Percentiles rank a stretch among this genome's conserved stretches.
phyloP scores from a whole-genome alignment of 192 early-diverging fungal species.

The Diversispora epigaea region DNA sequence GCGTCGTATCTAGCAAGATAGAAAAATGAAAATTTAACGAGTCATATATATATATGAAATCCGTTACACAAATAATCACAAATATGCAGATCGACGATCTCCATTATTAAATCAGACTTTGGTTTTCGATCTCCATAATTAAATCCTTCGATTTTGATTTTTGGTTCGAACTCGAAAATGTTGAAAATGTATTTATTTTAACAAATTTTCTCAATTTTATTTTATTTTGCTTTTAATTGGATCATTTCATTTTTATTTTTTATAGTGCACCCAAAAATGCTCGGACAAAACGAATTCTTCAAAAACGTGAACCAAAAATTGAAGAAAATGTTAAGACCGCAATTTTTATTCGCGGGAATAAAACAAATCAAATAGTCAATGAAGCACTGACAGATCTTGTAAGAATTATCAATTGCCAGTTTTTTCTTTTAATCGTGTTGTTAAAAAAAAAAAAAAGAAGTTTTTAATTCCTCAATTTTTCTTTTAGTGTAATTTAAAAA shows the following conservation, averaged over 20 bases:
- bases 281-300: slow-evolving; percentile 78
- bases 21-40: too few species aligned
- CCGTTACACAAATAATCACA: too few species aligned
- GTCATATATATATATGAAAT: too few species aligned
- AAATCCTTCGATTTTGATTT: too few species aligned
- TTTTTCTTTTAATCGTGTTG: neutral
- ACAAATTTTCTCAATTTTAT: too few species aligned
- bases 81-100: too few species aligned
- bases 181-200: too few species aligned
- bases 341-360: slow-evolving; percentile 84
- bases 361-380: slow-evolving; percentile 80
- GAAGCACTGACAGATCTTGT: slow-evolving; percentile 89
- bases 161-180: too few species aligned
- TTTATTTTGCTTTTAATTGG: too few species aligned
- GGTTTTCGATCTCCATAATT: too few species aligned
- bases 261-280: slow-evolving; percentile 85
- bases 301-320: slow-evolving; percentile 86
- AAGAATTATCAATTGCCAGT: slow-evolving; percentile 28
- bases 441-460: neutral
- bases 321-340: slow-evolving; percentile 90
- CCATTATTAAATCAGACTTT: too few species aligned
- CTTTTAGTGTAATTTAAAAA: slow-evolving; percentile 78
- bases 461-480: neutral
- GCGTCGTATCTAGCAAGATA: too few species aligned
- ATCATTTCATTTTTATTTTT: neutral